A percentile compares a stretch with the other conserved stretches of the same genome.
Conservation (phyloP, 2,329 filamentous ascomycete species). For the Colletotrichum tabaci region DNA sequence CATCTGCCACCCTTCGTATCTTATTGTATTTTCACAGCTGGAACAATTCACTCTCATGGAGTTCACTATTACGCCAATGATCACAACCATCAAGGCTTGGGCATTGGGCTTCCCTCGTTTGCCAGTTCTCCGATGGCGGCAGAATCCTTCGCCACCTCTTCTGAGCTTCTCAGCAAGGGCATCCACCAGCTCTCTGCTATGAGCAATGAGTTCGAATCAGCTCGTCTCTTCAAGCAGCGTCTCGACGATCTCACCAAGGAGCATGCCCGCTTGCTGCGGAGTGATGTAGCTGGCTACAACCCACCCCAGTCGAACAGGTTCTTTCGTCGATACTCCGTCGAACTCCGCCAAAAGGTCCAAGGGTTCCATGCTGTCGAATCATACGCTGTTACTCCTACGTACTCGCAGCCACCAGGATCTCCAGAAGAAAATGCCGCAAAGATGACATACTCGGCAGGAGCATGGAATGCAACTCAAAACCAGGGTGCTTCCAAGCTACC, state of each 20-base stretch:
- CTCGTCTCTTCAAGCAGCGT: constrained; percentile 1
- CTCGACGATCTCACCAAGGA: constrained; percentile 28
- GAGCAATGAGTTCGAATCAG: constrained; percentile 13
- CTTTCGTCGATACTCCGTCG: constrained; percentile 25
- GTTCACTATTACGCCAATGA: constrained; percentile 20
- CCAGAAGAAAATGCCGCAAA: constrained; percentile 1
- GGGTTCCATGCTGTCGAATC: neutral
- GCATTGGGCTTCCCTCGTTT: constrained; percentile 17
- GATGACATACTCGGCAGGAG: neutral
- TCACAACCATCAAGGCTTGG: neutral
- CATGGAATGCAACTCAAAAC: neutral
- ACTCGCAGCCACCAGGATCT: neutral
- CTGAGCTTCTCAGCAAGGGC: constrained; percentile 17
- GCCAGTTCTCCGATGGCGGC: constrained; percentile 28
- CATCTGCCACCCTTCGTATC: constrained; percentile 26
- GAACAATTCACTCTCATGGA: constrained; percentile 20
- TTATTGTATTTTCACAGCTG: constrained; percentile 34
- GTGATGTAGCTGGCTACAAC: constrained; percentile 12
- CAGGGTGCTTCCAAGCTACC: neutral
- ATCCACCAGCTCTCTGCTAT: constrained; percentile 22
- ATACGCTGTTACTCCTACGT: neutral
- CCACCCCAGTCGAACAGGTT: constrained; percentile 17
- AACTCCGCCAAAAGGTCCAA: constrained; percentile 18
- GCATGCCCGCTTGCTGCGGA: constrained; percentile 8
- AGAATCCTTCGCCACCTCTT: constrained; percentile 16